Conservation (phyloP, 495 filamentous ascomycete species). For the Aspergillus haitiensis region DNA sequence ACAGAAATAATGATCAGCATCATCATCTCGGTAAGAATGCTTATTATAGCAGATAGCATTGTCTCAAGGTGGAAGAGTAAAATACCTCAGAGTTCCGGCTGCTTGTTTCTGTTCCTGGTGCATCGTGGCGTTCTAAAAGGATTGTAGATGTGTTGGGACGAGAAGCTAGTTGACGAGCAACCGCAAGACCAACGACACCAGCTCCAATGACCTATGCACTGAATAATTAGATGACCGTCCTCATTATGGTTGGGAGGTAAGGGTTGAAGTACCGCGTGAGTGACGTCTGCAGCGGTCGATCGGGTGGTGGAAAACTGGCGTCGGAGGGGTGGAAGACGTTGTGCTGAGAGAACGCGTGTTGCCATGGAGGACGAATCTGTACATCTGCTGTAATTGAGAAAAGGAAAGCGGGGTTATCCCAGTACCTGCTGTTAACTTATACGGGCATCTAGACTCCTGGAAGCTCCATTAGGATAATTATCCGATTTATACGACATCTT, state of each 20-base stretch:
- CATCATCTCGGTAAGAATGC: background rate
- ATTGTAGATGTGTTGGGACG: slow-evolving; percentile 66
- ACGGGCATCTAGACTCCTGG: background rate
- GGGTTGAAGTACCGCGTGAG: slow-evolving; percentile 63
- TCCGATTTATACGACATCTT: background rate
- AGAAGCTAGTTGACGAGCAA: slow-evolving; percentile 72
- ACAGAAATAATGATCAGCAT: background rate
- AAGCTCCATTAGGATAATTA: too few relatives aligned
- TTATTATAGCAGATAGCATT: background rate
- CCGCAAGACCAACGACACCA: slow-evolving; percentile 88
- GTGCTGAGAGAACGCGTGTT: slow-evolving; percentile 23
- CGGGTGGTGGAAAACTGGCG: slow-evolving; percentile 45
- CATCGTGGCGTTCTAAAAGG: slow-evolving; percentile 76
- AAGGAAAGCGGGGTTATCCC: background rate
- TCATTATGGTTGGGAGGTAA: background rate
- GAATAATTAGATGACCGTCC: background rate
- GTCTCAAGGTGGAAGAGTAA: background rate
- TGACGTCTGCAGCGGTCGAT: slow-evolving; percentile 64
- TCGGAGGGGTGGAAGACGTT: slow-evolving; percentile 26
- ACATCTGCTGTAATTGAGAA: background rate
- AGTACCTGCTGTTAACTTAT: background rate
- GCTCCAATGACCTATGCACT: slow-evolving; percentile 74
- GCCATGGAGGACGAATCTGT: slow-evolving; percentile 17
- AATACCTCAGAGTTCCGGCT: slow-evolving; percentile 85
- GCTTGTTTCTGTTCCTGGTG: slow-evolving; percentile 85